Evolutionary conservation across 768 basidiomycete species (phyloP).

Genomic region (Sarcodon aspratus): DNA sequence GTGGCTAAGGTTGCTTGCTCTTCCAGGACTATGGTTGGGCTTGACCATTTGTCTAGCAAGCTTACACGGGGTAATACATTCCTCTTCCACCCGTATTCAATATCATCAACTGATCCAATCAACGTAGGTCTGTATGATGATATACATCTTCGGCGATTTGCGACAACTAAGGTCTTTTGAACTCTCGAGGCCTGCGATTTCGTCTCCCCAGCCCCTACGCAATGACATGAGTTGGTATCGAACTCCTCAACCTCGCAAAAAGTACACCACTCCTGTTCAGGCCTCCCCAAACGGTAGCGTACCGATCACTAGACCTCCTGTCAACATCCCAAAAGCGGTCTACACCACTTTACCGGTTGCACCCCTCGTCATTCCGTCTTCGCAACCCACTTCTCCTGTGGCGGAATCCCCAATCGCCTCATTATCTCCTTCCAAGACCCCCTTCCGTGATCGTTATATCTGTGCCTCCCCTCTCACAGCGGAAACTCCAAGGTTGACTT

Average conservation of each 20-base stretch:
- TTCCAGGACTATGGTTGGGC: conserved; percentile 66
- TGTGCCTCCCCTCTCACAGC: not conserved
- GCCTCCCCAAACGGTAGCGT: not conserved
- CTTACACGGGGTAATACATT: conserved; percentile 44
- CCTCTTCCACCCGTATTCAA: not conserved
- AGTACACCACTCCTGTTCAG: conserved; percentile 5
- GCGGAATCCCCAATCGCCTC: not conserved
- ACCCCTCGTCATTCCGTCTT: not conserved
- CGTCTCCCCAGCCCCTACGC: conserved; percentile 23
- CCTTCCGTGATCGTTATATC: not conserved
- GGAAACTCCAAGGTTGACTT: too few species aligned
- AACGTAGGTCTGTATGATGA: conserved; percentile 47
- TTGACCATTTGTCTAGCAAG: conserved; percentile 50
- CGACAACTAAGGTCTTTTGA: conserved; percentile 72
- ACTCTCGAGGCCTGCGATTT: conserved; percentile 57
- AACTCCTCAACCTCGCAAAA: conserved; percentile 1
- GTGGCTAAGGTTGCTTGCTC: conserved; percentile 45
- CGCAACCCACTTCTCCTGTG: not conserved
- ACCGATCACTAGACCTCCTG: not conserved
- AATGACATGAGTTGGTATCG: not conserved
- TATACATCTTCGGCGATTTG: conserved; percentile 73
- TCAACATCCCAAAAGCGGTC: not conserved
- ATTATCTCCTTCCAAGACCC: not conserved
- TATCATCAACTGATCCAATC: not conserved
- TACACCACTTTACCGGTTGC: not conserved